phyloP scores from a whole-genome alignment of 345 rosid genomes.

The Salix viminalis region DNA sequence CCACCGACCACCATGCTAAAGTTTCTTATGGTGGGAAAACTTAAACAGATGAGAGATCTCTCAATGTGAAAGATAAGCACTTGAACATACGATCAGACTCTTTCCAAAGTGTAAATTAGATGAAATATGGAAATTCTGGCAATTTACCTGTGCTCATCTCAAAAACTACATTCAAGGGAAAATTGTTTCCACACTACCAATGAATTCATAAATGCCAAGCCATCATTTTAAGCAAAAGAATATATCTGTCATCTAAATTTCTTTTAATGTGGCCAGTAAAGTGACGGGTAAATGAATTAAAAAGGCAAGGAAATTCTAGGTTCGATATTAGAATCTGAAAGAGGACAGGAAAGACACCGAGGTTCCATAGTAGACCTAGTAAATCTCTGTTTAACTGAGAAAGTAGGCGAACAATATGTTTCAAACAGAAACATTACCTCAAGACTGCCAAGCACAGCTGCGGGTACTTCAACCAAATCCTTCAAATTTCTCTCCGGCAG shows the following conservation, averaged over 20 bases:
- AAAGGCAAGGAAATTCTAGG: neutral
- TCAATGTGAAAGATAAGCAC: neutral
- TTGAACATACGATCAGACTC: neutral
- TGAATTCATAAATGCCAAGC: neutral
- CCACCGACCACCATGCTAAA: neutral
- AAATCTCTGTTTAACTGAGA: neutral
- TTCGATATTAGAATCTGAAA: neutral
- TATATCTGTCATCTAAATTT: neutral
- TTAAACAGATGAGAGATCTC: neutral
- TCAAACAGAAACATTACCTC: constrained; percentile 51
- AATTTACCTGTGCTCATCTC: neutral
- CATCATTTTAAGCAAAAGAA: neutral
- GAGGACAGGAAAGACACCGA: neutral
- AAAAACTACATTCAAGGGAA: neutral
- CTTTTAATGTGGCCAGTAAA: neutral
- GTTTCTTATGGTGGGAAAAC: neutral
- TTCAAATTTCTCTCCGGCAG: constrained; percentile 90
- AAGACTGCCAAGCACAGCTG: constrained; percentile 66
- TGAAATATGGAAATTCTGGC: neutral
- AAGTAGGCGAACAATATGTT: neutral
- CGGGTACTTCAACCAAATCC: constrained; percentile 94
- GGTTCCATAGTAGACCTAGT: neutral
- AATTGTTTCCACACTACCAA: neutral
- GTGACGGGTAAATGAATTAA: neutral
- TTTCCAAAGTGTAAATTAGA: neutral